A percentile compares a stretch with the other conserved stretches of the same genome.
phyloP scores from a whole-genome alignment of 495 filamentous ascomycete genomes.

The Daldinia loculata region DNA sequence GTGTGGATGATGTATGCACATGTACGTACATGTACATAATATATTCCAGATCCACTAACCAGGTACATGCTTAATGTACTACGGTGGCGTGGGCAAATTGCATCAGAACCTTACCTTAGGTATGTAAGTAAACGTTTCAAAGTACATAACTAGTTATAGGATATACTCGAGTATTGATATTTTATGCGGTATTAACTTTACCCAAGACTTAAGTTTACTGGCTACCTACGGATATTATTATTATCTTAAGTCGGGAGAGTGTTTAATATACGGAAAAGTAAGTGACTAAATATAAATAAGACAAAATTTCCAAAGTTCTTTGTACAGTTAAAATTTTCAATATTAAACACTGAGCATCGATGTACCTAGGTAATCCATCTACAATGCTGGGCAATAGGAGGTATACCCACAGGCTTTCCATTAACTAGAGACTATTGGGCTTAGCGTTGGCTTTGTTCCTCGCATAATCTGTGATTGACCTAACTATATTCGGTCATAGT shows the following conservation, averaged over 20 bases:
- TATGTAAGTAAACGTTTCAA: not conserved
- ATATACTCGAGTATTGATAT: not conserved
- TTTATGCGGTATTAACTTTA: not conserved
- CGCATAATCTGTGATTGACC: slow-evolving; percentile 37
- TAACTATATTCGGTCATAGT: slow-evolving; percentile 29
- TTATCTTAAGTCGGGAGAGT: no score
- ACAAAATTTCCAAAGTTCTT: not conserved
- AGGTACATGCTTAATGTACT: not conserved
- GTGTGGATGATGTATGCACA: not conserved
- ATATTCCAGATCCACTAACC: not conserved
- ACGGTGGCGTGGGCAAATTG: slow-evolving; percentile 8
- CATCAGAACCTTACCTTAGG: slow-evolving; percentile 8
- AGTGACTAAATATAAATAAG: not conserved
- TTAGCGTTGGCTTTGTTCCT: slow-evolving; percentile 30
- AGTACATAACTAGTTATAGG: not conserved
- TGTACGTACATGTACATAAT: slow-evolving; percentile 12
- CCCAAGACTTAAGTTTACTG: not conserved
- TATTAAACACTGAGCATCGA: slow-evolving; percentile 1
- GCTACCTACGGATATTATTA: no score
- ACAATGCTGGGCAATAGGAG: slow-evolving; percentile 11
- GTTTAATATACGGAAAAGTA: not conserved
- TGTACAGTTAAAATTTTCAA: slow-evolving; percentile 9
- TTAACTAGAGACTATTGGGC: slow-evolving; percentile 18
- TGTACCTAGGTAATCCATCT: slow-evolving; percentile 1
- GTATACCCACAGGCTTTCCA: slow-evolving; percentile 16